A percentile compares a stretch with the other conserved stretches of the same genome.
phyloP scores from a whole-genome alignment of 257 asterid genomes.

The Nicotiana obtusifolia region DNA sequence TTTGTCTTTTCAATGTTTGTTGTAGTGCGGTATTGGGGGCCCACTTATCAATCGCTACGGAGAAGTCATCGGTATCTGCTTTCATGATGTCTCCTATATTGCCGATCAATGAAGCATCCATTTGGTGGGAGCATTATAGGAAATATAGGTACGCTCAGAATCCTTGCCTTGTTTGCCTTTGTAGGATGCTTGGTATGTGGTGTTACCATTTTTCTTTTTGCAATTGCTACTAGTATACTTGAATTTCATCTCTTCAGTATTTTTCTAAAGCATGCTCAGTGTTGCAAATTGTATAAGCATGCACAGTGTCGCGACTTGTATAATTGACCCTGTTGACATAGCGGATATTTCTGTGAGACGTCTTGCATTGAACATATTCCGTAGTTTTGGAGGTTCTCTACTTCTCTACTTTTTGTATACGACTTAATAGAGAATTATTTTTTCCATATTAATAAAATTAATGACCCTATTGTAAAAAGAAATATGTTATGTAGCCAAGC shows the following conservation, averaged over 20 bases:
- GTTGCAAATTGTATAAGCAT: background rate
- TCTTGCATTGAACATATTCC: background rate
- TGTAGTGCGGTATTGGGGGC: conserved; percentile 11
- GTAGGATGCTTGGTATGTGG: background rate
- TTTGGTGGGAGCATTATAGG: conserved; percentile 13
- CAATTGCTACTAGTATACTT: background rate
- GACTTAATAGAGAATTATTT: background rate
- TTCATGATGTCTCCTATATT: background rate
- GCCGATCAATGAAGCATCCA: conserved; percentile 3
- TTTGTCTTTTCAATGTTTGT: background rate
- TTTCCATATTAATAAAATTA: too few relatives aligned
- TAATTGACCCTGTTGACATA: background rate
- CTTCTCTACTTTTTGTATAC: background rate
- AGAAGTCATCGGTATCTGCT: conserved; percentile 9
- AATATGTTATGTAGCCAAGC: background rate
- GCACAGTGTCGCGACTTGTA: too few relatives aligned
- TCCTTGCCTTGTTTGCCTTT: background rate
- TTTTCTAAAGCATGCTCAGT: background rate
- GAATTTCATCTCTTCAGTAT: background rate
- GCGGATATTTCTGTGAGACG: background rate
- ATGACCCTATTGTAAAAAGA: background rate
- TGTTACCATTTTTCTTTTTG: background rate
- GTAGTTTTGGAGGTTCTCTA: background rate
- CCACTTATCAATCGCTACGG: conserved; percentile 8
- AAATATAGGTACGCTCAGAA: background rate